Percentiles rank a stretch among this genome's conserved stretches.
phyloP scores from a whole-genome alignment of 116 monocot genomes.

The Posidonia oceanica region DNA sequence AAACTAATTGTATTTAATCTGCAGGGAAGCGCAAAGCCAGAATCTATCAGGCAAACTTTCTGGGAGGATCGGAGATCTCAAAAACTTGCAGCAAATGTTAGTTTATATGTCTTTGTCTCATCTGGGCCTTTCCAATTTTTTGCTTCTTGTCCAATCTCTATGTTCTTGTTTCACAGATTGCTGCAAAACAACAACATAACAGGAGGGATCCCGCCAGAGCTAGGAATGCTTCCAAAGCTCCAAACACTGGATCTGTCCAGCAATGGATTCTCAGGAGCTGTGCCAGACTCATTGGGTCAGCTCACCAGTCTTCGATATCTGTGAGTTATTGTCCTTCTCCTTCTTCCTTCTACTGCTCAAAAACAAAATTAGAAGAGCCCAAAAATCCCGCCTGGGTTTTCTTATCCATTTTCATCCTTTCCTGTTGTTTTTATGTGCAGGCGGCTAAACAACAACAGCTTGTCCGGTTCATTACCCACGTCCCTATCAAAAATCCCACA shows the following conservation, averaged over 20 bases:
- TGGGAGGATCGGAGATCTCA: conserved; percentile 62
- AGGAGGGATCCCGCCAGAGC: conserved; percentile 64
- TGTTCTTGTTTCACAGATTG: conserved; percentile 23
- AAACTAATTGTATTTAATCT: not conserved
- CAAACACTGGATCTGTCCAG: conserved; percentile 90
- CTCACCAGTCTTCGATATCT: conserved; percentile 68
- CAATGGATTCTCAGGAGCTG: conserved; percentile 62
- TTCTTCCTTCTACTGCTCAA: not conserved
- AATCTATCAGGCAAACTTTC: conserved; percentile 75
- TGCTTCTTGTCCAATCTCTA: not conserved
- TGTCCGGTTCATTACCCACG: conserved; percentile 58
- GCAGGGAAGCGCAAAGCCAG: conserved; percentile 81
- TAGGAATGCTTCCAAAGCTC: conserved; percentile 60
- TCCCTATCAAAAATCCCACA: conserved; percentile 62
- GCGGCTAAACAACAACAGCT: conserved; percentile 95
- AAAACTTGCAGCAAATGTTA: conserved; percentile 91
- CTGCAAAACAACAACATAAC: conserved; percentile 96
- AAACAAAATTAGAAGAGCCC: not conserved
- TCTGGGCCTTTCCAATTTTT: not conserved
- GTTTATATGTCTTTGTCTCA: not conserved
- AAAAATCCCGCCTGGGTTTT: conserved; percentile 2
- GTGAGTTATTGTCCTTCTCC: conserved; percentile 24
- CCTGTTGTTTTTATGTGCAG: conserved; percentile 18
- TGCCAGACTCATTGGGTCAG: conserved; percentile 60
- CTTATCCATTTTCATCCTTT: not conserved